These are phyloP conservation scores for Trichomonas tenax DNA, from an alignment of 208 protist species.

Conservation along the genomic window DNA sequence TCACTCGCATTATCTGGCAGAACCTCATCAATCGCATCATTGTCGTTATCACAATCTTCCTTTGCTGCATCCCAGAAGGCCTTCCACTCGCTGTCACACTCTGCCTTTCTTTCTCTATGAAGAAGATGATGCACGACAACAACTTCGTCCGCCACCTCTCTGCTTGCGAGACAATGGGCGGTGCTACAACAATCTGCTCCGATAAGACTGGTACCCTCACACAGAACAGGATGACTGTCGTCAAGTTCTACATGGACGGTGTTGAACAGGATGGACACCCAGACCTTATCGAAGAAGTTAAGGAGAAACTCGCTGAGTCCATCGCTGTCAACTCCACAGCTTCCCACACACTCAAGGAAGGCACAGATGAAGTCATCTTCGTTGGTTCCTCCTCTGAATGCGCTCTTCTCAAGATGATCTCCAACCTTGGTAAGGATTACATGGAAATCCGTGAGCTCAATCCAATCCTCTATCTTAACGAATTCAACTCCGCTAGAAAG, in stretches of 20 bases:
- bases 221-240: conserved; percentile 29
- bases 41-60: conserved; percentile 63
- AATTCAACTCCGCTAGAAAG: background rate
- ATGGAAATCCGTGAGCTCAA: background rate
- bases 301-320: background rate
- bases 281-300: background rate
- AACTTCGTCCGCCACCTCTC: conserved; percentile 25
- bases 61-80: conserved; percentile 85
- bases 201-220: conserved; percentile 48
- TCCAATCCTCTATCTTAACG: background rate
- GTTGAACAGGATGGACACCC: background rate
- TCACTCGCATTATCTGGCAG: background rate
- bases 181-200: conserved; percentile 40
- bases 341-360: background rate
- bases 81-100: conserved; percentile 87
- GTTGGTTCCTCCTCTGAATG: background rate
- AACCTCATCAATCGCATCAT: conserved; percentile 35
- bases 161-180: conserved; percentile 45
- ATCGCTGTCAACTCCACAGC: background rate
- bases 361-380: background rate
- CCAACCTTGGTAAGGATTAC: background rate
- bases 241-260: conserved; percentile 22
- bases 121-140: conserved; percentile 34
- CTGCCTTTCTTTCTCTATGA: conserved; percentile 56
- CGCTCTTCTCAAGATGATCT: background rate